Evolutionary conservation across 164 flowering plant species (phyloP).

Genomic region (Berberis thunbergii): DNA sequence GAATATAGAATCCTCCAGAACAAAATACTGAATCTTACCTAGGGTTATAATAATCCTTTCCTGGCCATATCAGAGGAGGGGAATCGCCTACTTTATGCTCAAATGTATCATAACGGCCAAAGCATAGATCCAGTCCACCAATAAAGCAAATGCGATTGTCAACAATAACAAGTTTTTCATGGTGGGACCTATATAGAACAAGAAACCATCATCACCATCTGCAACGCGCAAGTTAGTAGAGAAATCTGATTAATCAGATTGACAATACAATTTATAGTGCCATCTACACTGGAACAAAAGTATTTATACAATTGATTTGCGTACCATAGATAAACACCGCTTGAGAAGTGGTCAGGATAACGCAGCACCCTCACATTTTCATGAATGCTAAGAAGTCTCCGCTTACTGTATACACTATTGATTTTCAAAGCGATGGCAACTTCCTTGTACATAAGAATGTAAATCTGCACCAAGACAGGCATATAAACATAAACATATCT

Average conservation of each 20-base stretch:
- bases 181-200: slow-evolving; percentile 79
- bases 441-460: slow-evolving; percentile 93
- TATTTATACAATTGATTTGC: slow-evolving; percentile 8
- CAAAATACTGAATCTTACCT: slow-evolving; percentile 31
- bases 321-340: slow-evolving; percentile 92
- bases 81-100: slow-evolving; percentile 79
- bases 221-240: slow-evolving; percentile 3
- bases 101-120: slow-evolving; percentile 88
- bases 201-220: slow-evolving; percentile 17
- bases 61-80: slow-evolving; percentile 85
- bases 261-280: not conserved
- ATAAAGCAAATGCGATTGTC: slow-evolving; percentile 84
- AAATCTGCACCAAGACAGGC: slow-evolving; percentile 44
- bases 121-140: slow-evolving; percentile 97
- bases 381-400: slow-evolving; percentile 79
- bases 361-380: slow-evolving; percentile 89
- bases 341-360: slow-evolving; percentile 87
- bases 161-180: slow-evolving; percentile 96
- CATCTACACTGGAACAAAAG: not conserved
- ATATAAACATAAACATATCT: not conserved
- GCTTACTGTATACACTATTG: slow-evolving; percentile 87
- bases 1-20: not conserved
- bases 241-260: not conserved
- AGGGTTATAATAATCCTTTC: slow-evolving; percentile 97
- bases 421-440: slow-evolving; percentile 93